Base-by-base conservation (phyloP, 805 yeast species). In the Pichia heedii region DNA sequence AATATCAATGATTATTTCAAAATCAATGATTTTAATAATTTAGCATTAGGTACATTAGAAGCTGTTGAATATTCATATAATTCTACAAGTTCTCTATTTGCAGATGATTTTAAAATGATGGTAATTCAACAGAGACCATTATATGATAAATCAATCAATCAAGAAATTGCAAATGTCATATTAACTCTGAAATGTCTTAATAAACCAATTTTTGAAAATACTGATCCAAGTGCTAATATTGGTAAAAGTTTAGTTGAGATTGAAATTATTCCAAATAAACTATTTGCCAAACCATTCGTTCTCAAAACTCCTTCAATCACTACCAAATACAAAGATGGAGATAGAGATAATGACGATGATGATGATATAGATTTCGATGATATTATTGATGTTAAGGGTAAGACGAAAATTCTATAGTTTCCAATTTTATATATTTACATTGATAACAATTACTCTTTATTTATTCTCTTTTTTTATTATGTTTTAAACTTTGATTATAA, bases 21-120 rank as follows among this genome's bases (percentile, higher is more conserved):
- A 30, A 37, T 56, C 12, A 22, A 34, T 5, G 48, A 52, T 24
- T 47, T 53, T 36, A 53, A 53, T 35, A 45, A 54, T 45, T 37
- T 60, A 9, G 65, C 63, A 0, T 44, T 60, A 30, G 65, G 64
- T 19, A 41, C 54, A 4, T 36, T 59, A 12, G 63, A 57, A n/a
- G 62, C 54, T 9, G 44, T 56, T 20, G 54, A 57, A 36, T 58
- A 57, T 43, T 41, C 49, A 13, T 45, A 46, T 22, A 51, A 53
- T 37, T 49, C 49, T 8, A 45, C 49, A 6, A 44, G 50, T 37
- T 54, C 56, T 19, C 40, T 57, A 11, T 43, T 54, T 22, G 48
- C 51, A 36, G 53, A 53, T 30, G 52, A 52, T 22, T 55, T 50
- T 34, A 54, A 51, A 27, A 46, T 61, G 44, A 39, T 61, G 40